phyloP scores from a whole-genome alignment of 129 eudicot genomes.

The Logfia minima region DNA sequence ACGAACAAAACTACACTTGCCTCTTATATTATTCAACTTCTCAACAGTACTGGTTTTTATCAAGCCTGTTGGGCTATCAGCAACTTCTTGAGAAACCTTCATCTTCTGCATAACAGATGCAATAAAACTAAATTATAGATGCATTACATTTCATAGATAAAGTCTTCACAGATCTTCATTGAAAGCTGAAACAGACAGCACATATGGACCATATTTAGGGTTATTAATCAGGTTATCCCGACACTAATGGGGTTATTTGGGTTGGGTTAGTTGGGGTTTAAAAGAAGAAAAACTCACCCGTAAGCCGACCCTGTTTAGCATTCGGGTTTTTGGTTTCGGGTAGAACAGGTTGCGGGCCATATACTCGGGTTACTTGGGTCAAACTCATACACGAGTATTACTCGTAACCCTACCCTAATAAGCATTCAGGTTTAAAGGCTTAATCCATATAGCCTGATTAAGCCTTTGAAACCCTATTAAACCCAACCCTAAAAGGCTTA shows the following conservation, averaged over 20 bases:
- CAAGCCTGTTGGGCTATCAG: constrained; percentile 50
- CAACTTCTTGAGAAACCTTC: constrained; percentile 40
- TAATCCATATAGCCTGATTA: background rate
- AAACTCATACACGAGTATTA: background rate
- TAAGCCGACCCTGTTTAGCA: background rate
- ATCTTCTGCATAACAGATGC: constrained; percentile 43
- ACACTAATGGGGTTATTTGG: too few relatives aligned
- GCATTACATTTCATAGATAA: background rate
- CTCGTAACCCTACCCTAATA: background rate
- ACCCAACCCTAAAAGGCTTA: background rate
- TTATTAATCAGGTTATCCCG: too few relatives aligned
- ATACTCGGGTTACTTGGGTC: background rate
- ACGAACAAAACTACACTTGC: constrained; percentile 8
- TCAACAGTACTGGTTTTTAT: constrained; percentile 31
- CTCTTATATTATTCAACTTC: constrained; percentile 35
- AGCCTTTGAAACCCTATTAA: background rate
- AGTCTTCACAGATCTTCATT: background rate
- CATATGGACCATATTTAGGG: background rate
- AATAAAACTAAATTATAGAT: background rate
- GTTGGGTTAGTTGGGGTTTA: too few relatives aligned
- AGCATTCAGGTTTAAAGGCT: background rate
- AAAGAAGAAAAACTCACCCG: too few relatives aligned
- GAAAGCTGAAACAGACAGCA: background rate
- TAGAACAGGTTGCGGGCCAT: background rate
- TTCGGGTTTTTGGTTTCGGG: background rate